phyloP scores from a whole-genome alignment of 2,329 filamentous ascomycete genomes.

The Elsinoe arachidis region DNA sequence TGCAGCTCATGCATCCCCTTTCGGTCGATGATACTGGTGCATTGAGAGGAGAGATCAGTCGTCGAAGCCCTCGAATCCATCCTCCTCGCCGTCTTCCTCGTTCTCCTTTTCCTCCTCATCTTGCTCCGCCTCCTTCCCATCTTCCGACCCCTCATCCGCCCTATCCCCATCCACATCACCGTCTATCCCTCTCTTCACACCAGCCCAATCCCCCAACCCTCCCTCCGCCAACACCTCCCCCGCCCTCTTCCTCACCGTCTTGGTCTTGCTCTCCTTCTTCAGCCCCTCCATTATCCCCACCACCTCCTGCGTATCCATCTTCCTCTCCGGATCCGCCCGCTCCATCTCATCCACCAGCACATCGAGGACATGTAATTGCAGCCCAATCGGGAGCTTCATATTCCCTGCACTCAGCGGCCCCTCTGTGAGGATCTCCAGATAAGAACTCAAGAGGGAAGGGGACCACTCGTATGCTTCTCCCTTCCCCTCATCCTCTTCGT shows the following conservation, averaged over 20 bases:
- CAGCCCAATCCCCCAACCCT: conserved; percentile 56
- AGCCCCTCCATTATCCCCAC: conserved; percentile 50
- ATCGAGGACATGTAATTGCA: conserved; percentile 81
- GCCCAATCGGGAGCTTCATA: conserved; percentile 64
- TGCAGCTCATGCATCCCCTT: background rate
- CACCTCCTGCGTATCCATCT: conserved; percentile 40
- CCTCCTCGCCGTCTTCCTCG: conserved; percentile 38
- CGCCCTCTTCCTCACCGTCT: conserved; percentile 62
- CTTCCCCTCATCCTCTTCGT: conserved; percentile 23
- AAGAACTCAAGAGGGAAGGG: background rate
- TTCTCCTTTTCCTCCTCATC: conserved; percentile 31
- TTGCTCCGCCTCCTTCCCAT: conserved; percentile 30
- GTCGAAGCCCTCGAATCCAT: conserved; percentile 61
- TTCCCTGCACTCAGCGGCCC: conserved; percentile 39
- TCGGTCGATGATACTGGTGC: background rate
- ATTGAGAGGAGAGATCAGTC: conserved; percentile 37
- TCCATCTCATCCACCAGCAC: conserved; percentile 87
- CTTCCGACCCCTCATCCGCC: conserved; percentile 32
- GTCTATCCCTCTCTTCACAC: background rate
- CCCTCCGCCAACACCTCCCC: conserved; percentile 65
- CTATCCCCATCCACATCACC: conserved; percentile 31
- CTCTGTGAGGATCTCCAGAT: conserved; percentile 40
- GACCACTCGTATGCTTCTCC: conserved; percentile 28
- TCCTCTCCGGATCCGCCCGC: conserved; percentile 48
- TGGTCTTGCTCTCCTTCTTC: conserved; percentile 52